Base-by-base conservation (phyloP, 495 filamentous ascomycete genomes). In the Letharia lupina region DNA sequence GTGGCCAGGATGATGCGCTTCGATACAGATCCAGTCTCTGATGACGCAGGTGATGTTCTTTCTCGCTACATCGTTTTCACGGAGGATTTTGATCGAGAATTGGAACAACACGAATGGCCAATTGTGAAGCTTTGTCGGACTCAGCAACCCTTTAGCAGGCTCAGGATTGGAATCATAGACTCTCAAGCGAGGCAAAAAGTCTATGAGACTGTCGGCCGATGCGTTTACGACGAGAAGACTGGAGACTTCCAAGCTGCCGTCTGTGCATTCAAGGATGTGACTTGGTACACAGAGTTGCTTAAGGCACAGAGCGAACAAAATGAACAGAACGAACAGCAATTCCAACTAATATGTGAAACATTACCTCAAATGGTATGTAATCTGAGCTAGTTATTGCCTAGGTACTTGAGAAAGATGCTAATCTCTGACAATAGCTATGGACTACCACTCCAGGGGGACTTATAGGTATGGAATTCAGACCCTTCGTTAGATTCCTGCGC, bases 201-300 rank as follows among this genome's bases (percentile, higher is more conserved):
- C 11, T 86, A 78, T 64, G 86, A 89, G 59, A 76, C 81, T n/a
- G 73, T 79, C 33, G 88, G 88, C 11, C 81, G 88, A 64, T 75
- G 80, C 4, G 75, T 91, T 33, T 72, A 77, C 16, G 81, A 89
- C 61, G 78, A 83, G 20, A 75, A 76, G 23, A 88, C 83, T 10
- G 84, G 86, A 7, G 84, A 89, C 61, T 87, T 90, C 61, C 70
- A 90, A 31, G 88, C 85, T 12, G 88, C 85, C 3, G 77, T 90
- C 10, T 75, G 88, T 6, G 80, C 84, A 13, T 81, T 85, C 65
- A 79, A 84, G 59, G 87, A 91, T 72, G 82, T 89, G n/a, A 91
- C 88, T 0, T 76, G 78, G 62, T 80, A 78, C 58, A 81, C 81
- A 2, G 78, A 84, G 44, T 77, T 84, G 58, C 84, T 90, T 39